Evolutionary conservation across 2,329 filamentous ascomycete species (phyloP), one percentile per base, ranked within the genome.

Genomic region (Calonectria henricotiae): DNA sequence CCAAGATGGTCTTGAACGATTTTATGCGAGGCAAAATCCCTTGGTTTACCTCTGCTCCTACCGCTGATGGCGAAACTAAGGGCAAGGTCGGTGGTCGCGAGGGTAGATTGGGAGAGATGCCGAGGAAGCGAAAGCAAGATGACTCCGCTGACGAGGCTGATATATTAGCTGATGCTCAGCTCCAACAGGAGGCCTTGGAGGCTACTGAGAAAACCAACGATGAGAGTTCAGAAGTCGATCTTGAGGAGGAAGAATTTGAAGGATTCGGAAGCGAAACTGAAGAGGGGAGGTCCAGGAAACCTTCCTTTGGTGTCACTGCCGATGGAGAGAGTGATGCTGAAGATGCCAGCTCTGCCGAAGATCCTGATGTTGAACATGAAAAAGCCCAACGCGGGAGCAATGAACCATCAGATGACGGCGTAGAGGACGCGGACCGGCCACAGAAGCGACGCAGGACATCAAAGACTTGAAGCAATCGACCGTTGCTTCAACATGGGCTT

Each of bases 1-100:
- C 96, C 1, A 98, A 98, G 83, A 98, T 98, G 91, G 93, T 99
- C 0, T 85, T 99, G 70, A 98, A 98, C 78, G 96, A 99, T 80
- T 99, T 98, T 81, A 90, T 98, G 79, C 87, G 96, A 73, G 96
- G 96, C 67, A 98, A 96, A 83, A 94, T 98, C 30, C 96, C 96
- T 1, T 99, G 97, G 96, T 99, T 95, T 79, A 96, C 94, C 0
- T 91, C 94, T 9, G 92, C 95, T 11, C 94, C 95, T 2, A 85
- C 84, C 15, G 84, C 85, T 3, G 88, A 89, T 11, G 85, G 85
- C 7, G 87, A 88, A 37, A 85, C 84, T 15, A 83, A 83, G 12
- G 84, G 85, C 37, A 84, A 82, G 43, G 83, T 92, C n/a, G 89
- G 91, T 71, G 93, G 94, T 5, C 90, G 95, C 55, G 89, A 93